Conservation (phyloP, 2,329 filamentous ascomycete genomes). For the Aspergillus ruber region DNA sequence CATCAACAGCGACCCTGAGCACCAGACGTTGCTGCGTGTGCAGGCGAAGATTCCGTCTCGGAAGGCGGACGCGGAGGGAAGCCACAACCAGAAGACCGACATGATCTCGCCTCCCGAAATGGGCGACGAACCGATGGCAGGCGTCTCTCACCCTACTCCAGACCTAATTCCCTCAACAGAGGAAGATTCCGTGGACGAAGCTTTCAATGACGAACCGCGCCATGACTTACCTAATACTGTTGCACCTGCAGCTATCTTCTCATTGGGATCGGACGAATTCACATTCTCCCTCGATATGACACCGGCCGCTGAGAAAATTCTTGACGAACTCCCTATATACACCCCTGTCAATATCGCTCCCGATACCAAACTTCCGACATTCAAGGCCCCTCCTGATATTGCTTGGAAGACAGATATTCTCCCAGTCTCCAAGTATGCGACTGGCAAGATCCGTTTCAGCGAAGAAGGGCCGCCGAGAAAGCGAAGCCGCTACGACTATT, state of each 20-base stretch:
- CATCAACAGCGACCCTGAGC: conserved; percentile 58
- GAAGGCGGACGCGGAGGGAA: conserved; percentile 15
- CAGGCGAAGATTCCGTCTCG: conserved; percentile 33
- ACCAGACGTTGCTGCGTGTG: conserved; percentile 64
- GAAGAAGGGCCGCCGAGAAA: conserved; percentile 62
- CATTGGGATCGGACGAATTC: conserved; percentile 72
- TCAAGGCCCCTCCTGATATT: conserved; percentile 61
- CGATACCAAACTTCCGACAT: conserved; percentile 50
- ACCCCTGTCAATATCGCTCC: conserved; percentile 53
- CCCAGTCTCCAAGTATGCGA: conserved; percentile 79
- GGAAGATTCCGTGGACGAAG: conserved; percentile 50
- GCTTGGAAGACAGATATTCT: conserved; percentile 70
- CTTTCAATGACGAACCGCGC: conserved; percentile 39
- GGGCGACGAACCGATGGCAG: conserved; percentile 22
- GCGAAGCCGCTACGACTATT: conserved; percentile 75
- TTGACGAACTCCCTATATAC: conserved; percentile 77
- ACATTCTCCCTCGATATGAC: conserved; percentile 72
- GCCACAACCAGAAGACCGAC: conserved; percentile 19
- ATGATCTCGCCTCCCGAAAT: conserved; percentile 26
- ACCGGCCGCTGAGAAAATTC: conserved; percentile 65
- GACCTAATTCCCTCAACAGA: conserved; percentile 62
- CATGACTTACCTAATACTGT: conserved; percentile 38
- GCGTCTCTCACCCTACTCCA: conserved; percentile 51
- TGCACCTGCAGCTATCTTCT: conserved; percentile 73
- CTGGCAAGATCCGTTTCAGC: conserved; percentile 68